Evolutionary conservation across 2,329 filamentous ascomycete species (phyloP).

Genomic region (Botrytis pseudocinerea): DNA sequence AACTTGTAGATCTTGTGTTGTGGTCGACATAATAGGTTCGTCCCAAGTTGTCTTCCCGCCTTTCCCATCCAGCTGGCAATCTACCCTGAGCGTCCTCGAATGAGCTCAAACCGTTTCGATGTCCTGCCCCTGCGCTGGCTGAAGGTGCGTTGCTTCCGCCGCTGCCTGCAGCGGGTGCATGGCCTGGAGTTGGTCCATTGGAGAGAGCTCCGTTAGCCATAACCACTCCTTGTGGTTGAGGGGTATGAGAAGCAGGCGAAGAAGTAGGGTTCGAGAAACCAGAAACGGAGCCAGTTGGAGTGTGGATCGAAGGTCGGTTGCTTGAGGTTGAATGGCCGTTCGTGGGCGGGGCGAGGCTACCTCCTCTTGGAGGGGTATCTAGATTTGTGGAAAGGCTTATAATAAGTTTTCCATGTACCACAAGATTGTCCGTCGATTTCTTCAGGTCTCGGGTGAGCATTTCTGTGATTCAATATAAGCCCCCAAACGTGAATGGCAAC

Average conservation of each 20-base stretch:
- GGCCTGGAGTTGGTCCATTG: slow-evolving; percentile 39
- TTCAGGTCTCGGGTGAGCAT: slow-evolving; percentile 98
- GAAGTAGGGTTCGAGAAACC: slow-evolving; percentile 32
- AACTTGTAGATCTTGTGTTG: slow-evolving; percentile 94
- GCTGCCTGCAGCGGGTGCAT: slow-evolving; percentile 41
- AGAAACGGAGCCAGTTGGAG: slow-evolving; percentile 39
- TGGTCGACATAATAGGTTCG: slow-evolving; percentile 98
- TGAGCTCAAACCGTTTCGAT: slow-evolving; percentile 68
- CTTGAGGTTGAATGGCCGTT: slow-evolving; percentile 33
- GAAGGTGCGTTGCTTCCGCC: slow-evolving; percentile 33
- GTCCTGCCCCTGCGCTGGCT: slow-evolving; percentile 30
- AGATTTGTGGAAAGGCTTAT: slow-evolving; percentile 95
- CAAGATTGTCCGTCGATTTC: slow-evolving; percentile 96
- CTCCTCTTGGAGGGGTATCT: slow-evolving; percentile 63
- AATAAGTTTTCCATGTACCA: slow-evolving; percentile 96
- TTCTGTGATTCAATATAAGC: slow-evolving; percentile 52
- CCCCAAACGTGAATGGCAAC: slow-evolving; percentile 23
- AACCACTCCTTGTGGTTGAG: slow-evolving; percentile 34
- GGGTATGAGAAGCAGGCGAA: slow-evolving; percentile 43
- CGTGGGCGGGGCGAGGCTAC: slow-evolving; percentile 37
- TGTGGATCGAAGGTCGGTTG: slow-evolving; percentile 39
- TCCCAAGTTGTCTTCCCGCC: slow-evolving; percentile 90
- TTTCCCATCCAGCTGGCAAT: slow-evolving; percentile 91
- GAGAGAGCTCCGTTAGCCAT: slow-evolving; percentile 39
- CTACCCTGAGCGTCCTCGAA: slow-evolving; percentile 97